Evolutionary conservation across 257 asterid species (phyloP), one percentile per base, ranked within the genome.

Genomic region (Przewalskia tangutica): DNA sequence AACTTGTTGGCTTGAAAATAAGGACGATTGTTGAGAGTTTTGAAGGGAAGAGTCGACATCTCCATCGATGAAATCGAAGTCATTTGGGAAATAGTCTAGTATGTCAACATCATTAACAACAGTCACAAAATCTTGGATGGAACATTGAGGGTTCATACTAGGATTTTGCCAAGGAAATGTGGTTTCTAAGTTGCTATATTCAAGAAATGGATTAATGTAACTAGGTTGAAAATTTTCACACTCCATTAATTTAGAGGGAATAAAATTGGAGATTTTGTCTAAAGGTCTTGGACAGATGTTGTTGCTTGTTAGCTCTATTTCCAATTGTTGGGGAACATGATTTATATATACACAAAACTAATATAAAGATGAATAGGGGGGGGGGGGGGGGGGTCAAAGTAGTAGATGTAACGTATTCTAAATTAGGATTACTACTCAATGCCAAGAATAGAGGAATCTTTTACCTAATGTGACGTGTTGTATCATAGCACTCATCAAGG

Each of bases 41-140:
- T 77, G 75, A 36, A 34, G 62, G 18, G 13, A 48, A 3, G 11
- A 50, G 44, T 38, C 58, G 18, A 48, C 64, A 42, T 64, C 81
- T 17, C 65, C 64, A 7, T 77, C 84, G 54, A 66, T 50, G 81
- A 77, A 66, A 81, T 81, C 81, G 4, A 83, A 79, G 76, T 77
- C 82, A 58, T 20, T 63, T 75, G 46, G 84, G 54, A 83, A 78
- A 82, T 20, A 65, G 70, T 46, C 65, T 65, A 79, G 87, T 8
- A 77, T 70, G 84, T 79, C 81, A 40, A 60, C 80, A 64, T 79
- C 46, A 13, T 17, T 51, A 55, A 53, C 18, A n/a, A 13, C 34
- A 20, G 85, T 75, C 16, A 62, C 53, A 9, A 70, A 73, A 59
- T 84, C 85, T 81, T 83, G 75, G 63, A 81, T 40, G 40, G 80